A percentile compares a stretch with the other conserved stretches of the same genome.
Evolutionary conservation across 139 green algal species (phyloP).

Genomic region (Trebouxia sp.): DNA sequence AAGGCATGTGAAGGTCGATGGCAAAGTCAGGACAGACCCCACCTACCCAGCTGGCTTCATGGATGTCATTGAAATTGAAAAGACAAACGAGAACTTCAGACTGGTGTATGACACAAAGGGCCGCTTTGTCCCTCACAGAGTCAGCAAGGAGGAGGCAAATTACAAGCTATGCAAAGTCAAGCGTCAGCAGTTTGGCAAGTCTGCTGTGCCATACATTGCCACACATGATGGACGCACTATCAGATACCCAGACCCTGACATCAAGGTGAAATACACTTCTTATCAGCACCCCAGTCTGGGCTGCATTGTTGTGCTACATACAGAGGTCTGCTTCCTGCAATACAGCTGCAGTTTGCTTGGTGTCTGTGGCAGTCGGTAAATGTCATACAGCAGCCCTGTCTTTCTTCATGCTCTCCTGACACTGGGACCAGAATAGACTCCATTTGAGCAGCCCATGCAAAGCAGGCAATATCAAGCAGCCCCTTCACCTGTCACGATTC

Average conservation of each 20-base stretch:
- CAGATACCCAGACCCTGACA: conserved; percentile 97
- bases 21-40: conserved; percentile 95
- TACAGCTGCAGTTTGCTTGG: too few relatives aligned
- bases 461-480: too few relatives aligned
- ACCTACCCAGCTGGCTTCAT: conserved; percentile 98
- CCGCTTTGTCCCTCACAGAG: conserved; percentile 97
- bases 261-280: conserved; percentile 78
- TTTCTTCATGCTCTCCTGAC: too few relatives aligned
- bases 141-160: conserved; percentile 88
- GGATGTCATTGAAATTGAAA: conserved; percentile 96
- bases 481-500: too few relatives aligned
- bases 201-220: conserved; percentile 90
- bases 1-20: conserved; percentile 95
- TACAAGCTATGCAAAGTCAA: conserved; percentile 99
- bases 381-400: too few relatives aligned
- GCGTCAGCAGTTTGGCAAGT: conserved; percentile 82
- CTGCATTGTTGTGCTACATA: too few relatives aligned
- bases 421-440: too few relatives aligned
- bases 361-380: too few relatives aligned
- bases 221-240: conserved; percentile 98
- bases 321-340: too few relatives aligned
- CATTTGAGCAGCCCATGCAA: too few relatives aligned
- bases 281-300: too few relatives aligned
- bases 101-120: conserved; percentile 98
- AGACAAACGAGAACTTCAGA: conserved; percentile 93